Percentiles rank a stretch among this genome's conserved stretches.
Evolutionary conservation across 805 yeast genomes (phyloP).

Genomic region (Yarrowia bubula): DNA sequence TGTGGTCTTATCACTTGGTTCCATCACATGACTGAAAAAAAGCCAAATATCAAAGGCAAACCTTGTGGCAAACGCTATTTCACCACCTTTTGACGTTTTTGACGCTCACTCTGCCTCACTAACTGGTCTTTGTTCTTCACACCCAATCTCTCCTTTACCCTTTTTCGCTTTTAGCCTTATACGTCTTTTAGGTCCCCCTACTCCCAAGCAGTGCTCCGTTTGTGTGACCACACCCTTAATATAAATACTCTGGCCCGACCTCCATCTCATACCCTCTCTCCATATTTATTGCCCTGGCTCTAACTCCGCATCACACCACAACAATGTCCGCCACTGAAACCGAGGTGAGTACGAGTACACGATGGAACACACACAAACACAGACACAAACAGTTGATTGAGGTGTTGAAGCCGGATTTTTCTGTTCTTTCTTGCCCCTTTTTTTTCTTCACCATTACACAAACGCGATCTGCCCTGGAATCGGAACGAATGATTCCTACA

Average conservation of each 20-base stretch:
- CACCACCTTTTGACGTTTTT: neutral
- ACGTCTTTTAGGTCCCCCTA: conserved; percentile 19
- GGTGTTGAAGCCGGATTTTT: neutral
- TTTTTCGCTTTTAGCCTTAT: neutral
- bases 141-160: conserved; percentile 22
- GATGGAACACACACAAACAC: neutral
- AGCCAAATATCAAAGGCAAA: neutral
- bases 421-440: too few species aligned
- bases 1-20: too few species aligned
- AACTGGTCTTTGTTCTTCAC: neutral
- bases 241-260: neutral
- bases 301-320: conserved; percentile 4
- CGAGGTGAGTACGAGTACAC: conserved; percentile 17
- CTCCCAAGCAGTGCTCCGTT: neutral
- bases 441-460: neutral
- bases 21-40: too few species aligned
- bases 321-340: conserved; percentile 22
- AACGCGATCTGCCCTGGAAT: neutral
- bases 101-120: neutral
- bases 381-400: neutral
- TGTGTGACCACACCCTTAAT: neutral
- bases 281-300: conserved; percentile 23
- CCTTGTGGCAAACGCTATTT: neutral
- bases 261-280: neutral
- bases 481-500: too few species aligned